Evolutionary conservation across 2,329 filamentous ascomycete genomes (phyloP).

Genomic region (Trichoderma oligosporum): DNA sequence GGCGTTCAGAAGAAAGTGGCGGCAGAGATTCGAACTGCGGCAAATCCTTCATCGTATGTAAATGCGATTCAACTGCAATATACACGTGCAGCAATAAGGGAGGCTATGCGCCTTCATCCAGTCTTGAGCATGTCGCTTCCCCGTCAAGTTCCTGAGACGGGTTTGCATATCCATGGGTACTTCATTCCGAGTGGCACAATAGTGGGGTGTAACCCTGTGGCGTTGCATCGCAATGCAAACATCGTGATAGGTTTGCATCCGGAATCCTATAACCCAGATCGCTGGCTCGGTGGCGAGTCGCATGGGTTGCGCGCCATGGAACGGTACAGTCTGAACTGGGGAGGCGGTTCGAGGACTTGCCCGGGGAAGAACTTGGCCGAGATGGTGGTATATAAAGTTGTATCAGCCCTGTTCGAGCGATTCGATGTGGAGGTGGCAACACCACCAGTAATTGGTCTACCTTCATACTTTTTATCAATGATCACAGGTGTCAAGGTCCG

Average conservation of each 20-base stretch:
- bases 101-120: slow-evolving; percentile 49
- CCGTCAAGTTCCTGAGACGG: slow-evolving; percentile 40
- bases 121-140: slow-evolving; percentile 51
- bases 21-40: slow-evolving; percentile 31
- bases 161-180: slow-evolving; percentile 38
- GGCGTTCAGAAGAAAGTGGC: slow-evolving; percentile 33
- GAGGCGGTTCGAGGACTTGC: slow-evolving; percentile 48
- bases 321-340: slow-evolving; percentile 48
- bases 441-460: slow-evolving; percentile 38
- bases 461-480: slow-evolving; percentile 52
- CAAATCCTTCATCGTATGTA: slow-evolving; percentile 24
- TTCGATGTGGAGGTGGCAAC: slow-evolving; percentile 44
- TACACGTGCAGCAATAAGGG: slow-evolving; percentile 46
- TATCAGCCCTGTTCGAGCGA: slow-evolving; percentile 39
- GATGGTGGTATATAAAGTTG: slow-evolving; percentile 44
- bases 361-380: slow-evolving; percentile 51
- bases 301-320: slow-evolving; percentile 41
- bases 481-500: slow-evolving; percentile 44
- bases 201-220: slow-evolving; percentile 49
- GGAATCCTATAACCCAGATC: slow-evolving; percentile 41
- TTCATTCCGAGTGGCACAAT: slow-evolving; percentile 43
- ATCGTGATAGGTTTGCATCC: slow-evolving; percentile 47
- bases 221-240: slow-evolving; percentile 47
- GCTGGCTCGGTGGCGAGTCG: slow-evolving; percentile 42
- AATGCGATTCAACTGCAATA: slow-evolving; percentile 30